These are phyloP conservation scores for Penicillium pulvis DNA, from an alignment of 495 filamentous ascomycete species.

Conservation along the genomic window DNA sequence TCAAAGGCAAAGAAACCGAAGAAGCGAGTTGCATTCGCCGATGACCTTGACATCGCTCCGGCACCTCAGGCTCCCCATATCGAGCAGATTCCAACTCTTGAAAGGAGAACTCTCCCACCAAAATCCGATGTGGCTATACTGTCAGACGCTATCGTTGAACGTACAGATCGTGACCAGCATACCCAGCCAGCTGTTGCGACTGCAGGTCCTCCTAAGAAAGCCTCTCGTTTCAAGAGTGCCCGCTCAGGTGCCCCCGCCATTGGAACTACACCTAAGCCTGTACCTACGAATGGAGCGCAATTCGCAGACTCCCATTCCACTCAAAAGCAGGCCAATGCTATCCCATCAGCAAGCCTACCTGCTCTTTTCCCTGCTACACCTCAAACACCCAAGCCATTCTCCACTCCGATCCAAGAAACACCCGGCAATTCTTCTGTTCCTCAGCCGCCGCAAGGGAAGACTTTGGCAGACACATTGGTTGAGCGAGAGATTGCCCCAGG, in stretches of 20 bases:
- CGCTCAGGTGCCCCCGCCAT: constrained; percentile 19
- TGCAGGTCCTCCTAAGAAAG: constrained; percentile 39
- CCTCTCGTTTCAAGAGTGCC: constrained; percentile 46
- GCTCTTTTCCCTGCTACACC: constrained; percentile 47
- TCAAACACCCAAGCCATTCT: constrained; percentile 48
- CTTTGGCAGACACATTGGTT: constrained; percentile 58
- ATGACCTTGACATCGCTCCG: constrained; percentile 71
- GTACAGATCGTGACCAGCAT: constrained; percentile 29
- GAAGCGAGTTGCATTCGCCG: constrained; percentile 82
- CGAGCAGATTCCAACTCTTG: constrained; percentile 14
- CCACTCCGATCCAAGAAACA: constrained; percentile 44
- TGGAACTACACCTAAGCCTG: constrained; percentile 2
- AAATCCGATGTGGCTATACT: constrained; percentile 37
- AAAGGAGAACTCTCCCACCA: constrained; percentile 36
- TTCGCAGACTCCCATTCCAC: constrained; percentile 20
- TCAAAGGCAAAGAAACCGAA: constrained; percentile 38
- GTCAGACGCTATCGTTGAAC: constrained; percentile 52
- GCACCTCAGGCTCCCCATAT: constrained; percentile 22
- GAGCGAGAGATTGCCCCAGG: constrained; percentile 54
- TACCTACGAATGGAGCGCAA: not conserved
- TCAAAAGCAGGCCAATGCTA: constrained; percentile 22
- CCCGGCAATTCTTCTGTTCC: constrained; percentile 24
- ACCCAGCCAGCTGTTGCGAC: constrained; percentile 10
- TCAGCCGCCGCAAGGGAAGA: constrained; percentile 58
- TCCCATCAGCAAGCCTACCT: constrained; percentile 28